Base-by-base conservation (phyloP, 306 rosid genomes). In the Hylodesmum podocarpum region DNA sequence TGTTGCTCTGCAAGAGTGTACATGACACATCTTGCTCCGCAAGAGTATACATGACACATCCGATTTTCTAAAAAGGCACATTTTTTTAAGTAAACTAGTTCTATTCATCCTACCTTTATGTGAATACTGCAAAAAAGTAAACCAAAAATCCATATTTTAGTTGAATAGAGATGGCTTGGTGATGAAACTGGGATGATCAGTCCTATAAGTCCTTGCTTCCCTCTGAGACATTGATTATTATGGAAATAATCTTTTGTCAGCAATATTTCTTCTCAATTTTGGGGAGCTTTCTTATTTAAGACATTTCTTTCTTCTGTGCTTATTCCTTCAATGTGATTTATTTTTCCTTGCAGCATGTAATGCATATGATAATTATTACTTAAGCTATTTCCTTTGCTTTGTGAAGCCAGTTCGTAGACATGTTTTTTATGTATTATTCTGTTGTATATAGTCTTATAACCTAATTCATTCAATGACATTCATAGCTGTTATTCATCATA, bases 401-500 rank as follows among this genome's bases (percentile, higher is more conserved):
- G 67, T 63, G 39, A 72, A 69, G 36, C 57, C 24, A 49, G 58
- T 41, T 53, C 33, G 70, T 70, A 34, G 72, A 22, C 61, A 21
- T 43, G 69, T 66, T 62, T 72, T 66, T 55, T 59, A 24, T 50
- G 47, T 55, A 25, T 79, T 62, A 28, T 34, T 61, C 43, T 53
- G 59, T 34, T 75, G 34, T 79, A 14, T 34, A 13, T 40, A 13
- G 39, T 63, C 55, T 80, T 70, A 9, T 24, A 50, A 22, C 70
- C 14, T 41, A 41, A 31, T 62, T 66, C 22, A 63, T 81, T 67
- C 77, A 50, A 64, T 80, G 79, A 86, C 62, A 63, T 36, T 29
- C 66, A 59, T 82, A 50, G 33, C 16, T 86, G 51, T 72, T 59
- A 71, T 77, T 86, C 78, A 62, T 75, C 39, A 70, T 75, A 95